These are phyloP conservation scores for Discostella stelligeroides DNA, from an alignment of 108 stramenopile genomes.

Conservation along the genomic window DNA sequence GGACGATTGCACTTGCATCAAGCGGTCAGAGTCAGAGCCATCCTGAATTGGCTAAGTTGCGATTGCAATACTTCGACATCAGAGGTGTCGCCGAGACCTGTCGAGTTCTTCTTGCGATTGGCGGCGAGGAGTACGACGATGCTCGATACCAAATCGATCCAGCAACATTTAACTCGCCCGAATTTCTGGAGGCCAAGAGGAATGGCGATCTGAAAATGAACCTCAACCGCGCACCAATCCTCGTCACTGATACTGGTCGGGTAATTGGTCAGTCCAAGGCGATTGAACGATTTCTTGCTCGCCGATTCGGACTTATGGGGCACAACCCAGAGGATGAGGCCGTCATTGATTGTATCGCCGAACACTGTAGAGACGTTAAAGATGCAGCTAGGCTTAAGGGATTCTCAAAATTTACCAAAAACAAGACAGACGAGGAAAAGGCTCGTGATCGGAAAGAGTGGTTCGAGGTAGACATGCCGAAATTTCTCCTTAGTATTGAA, in stretches of 20 bases:
- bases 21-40: not conserved
- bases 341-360: constrained; percentile 66
- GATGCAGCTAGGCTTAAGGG: constrained; percentile 54
- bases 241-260: constrained; percentile 49
- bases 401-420: constrained; percentile 57
- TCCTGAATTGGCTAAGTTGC: constrained; percentile 5
- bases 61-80: constrained; percentile 61
- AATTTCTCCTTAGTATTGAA: constrained; percentile 56
- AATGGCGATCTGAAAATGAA: constrained; percentile 61
- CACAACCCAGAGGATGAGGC: constrained; percentile 52
- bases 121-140: constrained; percentile 52
- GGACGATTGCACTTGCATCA: constrained; percentile 31
- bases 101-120: constrained; percentile 53
- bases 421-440: constrained; percentile 59
- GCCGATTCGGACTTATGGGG: constrained; percentile 58
- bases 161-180: constrained; percentile 48
- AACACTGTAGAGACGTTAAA: constrained; percentile 71
- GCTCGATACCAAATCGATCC: constrained; percentile 48
- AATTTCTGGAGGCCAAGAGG: constrained; percentile 59
- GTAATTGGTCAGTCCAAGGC: constrained; percentile 70
- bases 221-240: constrained; percentile 62
- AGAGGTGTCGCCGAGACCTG: constrained; percentile 61
- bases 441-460: constrained; percentile 41
- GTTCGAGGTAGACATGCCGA: constrained; percentile 58
- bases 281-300: constrained; percentile 61